These are phyloP conservation scores for Erodium moschatum DNA, from an alignment of 441 rosid genomes.

Conservation along the genomic window DNA sequence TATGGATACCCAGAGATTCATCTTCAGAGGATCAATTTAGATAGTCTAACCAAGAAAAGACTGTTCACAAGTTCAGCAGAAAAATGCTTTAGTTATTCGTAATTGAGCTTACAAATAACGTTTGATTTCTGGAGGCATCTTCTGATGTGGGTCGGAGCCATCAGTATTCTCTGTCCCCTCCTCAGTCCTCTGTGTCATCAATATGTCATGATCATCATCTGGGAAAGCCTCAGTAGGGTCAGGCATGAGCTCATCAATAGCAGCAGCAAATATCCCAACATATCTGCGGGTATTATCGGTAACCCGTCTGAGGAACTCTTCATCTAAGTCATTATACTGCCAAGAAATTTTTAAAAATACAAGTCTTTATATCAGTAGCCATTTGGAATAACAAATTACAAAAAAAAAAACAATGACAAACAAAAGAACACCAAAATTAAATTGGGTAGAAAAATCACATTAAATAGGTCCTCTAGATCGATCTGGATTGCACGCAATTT, in stretches of 20 bases:
- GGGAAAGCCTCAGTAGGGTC: slow-evolving; percentile 82
- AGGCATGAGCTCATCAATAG: slow-evolving; percentile 76
- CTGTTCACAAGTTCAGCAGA: neutral
- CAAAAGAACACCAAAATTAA: neutral
- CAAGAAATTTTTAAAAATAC: slow-evolving; percentile 8
- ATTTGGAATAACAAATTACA: neutral
- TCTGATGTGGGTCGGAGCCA: slow-evolving; percentile 60
- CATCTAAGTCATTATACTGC: slow-evolving; percentile 63
- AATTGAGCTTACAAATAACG: slow-evolving; percentile 66
- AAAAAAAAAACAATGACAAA: neutral
- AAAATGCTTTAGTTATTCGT: neutral
- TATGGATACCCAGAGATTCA: neutral
- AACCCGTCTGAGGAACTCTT: slow-evolving; percentile 58
- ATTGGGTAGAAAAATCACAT: slow-evolving; percentile 33
- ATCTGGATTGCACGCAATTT: slow-evolving; percentile 73
- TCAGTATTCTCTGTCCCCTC: slow-evolving; percentile 50
- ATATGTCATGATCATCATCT: slow-evolving; percentile 85
- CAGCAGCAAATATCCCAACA: slow-evolving; percentile 58
- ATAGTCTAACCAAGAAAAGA: neutral
- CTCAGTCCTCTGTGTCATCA: slow-evolving; percentile 88
- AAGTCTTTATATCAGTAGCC: neutral
- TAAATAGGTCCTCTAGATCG: slow-evolving; percentile 68
- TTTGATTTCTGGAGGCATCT: slow-evolving; percentile 81
- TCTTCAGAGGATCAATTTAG: neutral
- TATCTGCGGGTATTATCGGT: slow-evolving; percentile 84